Conservation (phyloP, 225 moss, liverwort and hornwort genomes). For the Antitrichia curtipendula region DNA sequence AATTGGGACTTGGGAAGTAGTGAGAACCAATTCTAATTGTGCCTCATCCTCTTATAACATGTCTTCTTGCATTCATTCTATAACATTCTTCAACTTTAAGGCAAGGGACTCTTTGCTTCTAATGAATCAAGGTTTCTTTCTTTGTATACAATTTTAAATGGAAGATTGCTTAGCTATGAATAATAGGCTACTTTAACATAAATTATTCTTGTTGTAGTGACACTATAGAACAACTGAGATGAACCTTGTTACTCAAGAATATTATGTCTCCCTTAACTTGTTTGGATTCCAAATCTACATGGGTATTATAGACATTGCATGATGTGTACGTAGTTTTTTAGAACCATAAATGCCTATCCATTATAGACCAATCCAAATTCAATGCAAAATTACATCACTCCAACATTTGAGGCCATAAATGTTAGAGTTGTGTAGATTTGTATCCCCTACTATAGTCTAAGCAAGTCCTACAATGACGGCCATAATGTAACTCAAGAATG, state of each 20-base stretch:
- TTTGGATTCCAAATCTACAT: not conserved
- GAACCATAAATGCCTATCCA: no score
- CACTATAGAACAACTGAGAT: rapidly evolving
- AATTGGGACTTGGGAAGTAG: not conserved
- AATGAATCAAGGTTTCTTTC: not conserved
- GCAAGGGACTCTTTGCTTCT: not conserved
- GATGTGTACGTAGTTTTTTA: not conserved
- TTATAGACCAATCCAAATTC: not conserved
- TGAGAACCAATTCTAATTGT: not conserved
- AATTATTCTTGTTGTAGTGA: not conserved
- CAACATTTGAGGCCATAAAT: not conserved
- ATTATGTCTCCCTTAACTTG: not conserved
- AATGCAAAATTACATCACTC: rapidly evolving
- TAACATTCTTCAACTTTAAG: not conserved
- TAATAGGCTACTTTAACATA: not conserved
- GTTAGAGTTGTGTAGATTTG: not conserved
- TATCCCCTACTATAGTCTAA: rapidly evolving
- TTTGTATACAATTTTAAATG: not conserved
- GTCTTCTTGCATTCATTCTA: not conserved
- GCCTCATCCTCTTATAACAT: not conserved
- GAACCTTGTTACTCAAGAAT: not conserved
- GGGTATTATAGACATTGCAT: not conserved
- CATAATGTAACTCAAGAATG: not conserved
- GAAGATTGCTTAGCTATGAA: not conserved
- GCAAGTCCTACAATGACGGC: not conserved